Evolutionary conservation across 73 alveolate species (phyloP).

Genomic region (Blepharisma stoltei): DNA sequence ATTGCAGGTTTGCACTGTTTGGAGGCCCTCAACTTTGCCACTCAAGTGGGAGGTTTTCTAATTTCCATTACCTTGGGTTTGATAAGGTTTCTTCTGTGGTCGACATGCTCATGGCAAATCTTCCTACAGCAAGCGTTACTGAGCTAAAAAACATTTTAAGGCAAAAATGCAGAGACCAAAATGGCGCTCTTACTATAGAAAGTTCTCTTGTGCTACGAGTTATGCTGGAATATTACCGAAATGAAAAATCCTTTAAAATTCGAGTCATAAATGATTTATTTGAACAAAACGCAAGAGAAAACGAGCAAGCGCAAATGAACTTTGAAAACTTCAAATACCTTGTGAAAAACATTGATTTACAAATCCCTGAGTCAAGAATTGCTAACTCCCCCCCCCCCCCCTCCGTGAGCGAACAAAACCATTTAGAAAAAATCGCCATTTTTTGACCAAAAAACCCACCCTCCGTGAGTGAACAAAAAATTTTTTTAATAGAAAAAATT

Average conservation of each 20-base stretch:
- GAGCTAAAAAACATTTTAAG: neutral
- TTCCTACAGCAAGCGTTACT: neutral
- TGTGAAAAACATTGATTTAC: neutral
- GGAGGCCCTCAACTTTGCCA: constrained; percentile 45
- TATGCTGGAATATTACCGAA: constrained; percentile 44
- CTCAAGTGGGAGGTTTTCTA: constrained; percentile 30
- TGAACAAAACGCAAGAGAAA: neutral
- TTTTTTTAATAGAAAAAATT: too few relatives aligned
- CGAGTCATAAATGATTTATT: constrained; percentile 30
- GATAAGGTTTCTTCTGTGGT: constrained; percentile 28
- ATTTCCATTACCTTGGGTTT: constrained; percentile 34
- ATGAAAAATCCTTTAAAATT: constrained; percentile 36
- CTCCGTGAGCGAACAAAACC: too few relatives aligned
- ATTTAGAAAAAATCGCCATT: too few relatives aligned
- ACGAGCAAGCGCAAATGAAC: neutral
- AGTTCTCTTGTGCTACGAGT: constrained; percentile 43
- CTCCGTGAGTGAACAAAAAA: too few relatives aligned
- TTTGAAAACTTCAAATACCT: constrained; percentile 18
- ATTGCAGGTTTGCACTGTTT: constrained; percentile 38
- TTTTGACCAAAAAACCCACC: too few relatives aligned
- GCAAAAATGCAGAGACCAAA: neutral
- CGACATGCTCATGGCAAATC: constrained; percentile 31
- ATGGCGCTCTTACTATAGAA: constrained; percentile 28
- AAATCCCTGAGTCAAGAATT: neutral
- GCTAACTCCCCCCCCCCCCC: too few relatives aligned